Percentiles rank a stretch among this genome's conserved stretches.
Conservation (phyloP, 371 early-diverging fungal species). For the Mucor piriformis region DNA sequence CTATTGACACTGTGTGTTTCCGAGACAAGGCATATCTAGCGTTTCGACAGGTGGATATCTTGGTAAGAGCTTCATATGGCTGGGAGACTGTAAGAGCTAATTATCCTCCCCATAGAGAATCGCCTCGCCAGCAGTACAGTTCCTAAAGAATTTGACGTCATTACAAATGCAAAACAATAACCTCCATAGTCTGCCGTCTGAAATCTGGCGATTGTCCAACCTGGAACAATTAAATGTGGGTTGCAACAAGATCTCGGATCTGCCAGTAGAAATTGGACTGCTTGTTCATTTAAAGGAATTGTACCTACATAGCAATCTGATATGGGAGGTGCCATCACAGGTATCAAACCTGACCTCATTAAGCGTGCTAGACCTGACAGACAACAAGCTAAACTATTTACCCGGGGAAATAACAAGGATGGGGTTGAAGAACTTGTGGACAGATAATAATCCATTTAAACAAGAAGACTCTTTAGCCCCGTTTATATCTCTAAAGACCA, state of each 20-base stretch:
- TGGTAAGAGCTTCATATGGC: slow-evolving; percentile 21
- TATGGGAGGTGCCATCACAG: slow-evolving; percentile 86
- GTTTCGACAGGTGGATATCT: slow-evolving; percentile 22
- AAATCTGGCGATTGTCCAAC: slow-evolving; percentile 67
- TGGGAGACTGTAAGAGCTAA: neutral
- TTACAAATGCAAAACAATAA: slow-evolving; percentile 91
- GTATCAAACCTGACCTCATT: slow-evolving; percentile 46
- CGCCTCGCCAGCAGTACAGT: slow-evolving; percentile 42
- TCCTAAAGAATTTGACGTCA: slow-evolving; percentile 62
- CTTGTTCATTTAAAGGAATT: slow-evolving; percentile 83
- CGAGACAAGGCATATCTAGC: slow-evolving; percentile 30
- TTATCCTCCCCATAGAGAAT: slow-evolving; percentile 31
- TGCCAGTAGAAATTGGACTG: slow-evolving; percentile 91
- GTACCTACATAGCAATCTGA: slow-evolving; percentile 88
- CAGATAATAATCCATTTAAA: slow-evolving; percentile 50
- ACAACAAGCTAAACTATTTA: slow-evolving; percentile 54
- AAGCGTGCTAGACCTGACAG: slow-evolving; percentile 57
- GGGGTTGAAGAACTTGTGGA: slow-evolving; percentile 27
- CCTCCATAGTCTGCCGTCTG: slow-evolving; percentile 72
- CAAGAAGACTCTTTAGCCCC: no score
- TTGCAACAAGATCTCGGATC: slow-evolving; percentile 79
- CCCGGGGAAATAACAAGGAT: slow-evolving; percentile 46
- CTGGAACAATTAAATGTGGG: slow-evolving; percentile 82
- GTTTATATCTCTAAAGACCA: slow-evolving; percentile 10
- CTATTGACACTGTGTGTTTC: slow-evolving; percentile 25